These are phyloP conservation scores for Huiozyma naganishii DNA, from an alignment of 805 yeast genomes.

Conservation along the genomic window DNA sequence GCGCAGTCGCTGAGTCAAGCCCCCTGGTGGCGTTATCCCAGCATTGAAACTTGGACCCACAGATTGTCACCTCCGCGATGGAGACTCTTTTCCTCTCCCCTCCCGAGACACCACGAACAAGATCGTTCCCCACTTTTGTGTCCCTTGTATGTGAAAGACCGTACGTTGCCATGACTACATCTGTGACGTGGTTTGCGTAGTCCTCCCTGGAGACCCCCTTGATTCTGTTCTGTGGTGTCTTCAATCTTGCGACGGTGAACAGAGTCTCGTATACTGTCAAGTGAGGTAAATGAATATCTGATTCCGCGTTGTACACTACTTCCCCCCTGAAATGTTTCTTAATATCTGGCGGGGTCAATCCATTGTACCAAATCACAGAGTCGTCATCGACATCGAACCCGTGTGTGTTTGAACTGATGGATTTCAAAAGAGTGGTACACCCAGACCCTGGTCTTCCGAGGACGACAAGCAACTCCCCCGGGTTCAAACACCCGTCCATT, in stretches of 20 bases:
- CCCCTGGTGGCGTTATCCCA: constrained; percentile 86
- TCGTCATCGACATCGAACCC: constrained; percentile 43
- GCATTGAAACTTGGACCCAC: constrained; percentile 53
- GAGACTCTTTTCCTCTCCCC: constrained; percentile 83
- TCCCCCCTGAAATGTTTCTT: constrained; percentile 50
- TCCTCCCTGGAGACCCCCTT: constrained; percentile 48
- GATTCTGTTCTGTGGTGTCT: constrained; percentile 52
- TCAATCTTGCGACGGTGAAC: constrained; percentile 48
- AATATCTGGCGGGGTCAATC: constrained; percentile 43
- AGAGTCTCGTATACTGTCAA: constrained; percentile 58
- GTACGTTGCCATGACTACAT: constrained; percentile 43
- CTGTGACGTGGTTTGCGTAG: constrained; percentile 43
- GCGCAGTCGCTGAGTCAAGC: constrained; percentile 73
- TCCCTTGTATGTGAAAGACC: constrained; percentile 51
- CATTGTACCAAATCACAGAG: constrained; percentile 42
- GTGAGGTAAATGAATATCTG: constrained; percentile 59
- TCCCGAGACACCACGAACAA: constrained; percentile 67
- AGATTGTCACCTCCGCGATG: constrained; percentile 63
- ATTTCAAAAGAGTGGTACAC: constrained; percentile 55
- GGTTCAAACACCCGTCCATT: constrained; percentile 51
- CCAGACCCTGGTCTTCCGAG: constrained; percentile 76
- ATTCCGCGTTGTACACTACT: constrained; percentile 58
- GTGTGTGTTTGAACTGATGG: constrained; percentile 47
- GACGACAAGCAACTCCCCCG: constrained; percentile 60
- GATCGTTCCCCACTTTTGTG: constrained; percentile 52